Percentiles rank a stretch among this genome's conserved stretches.
These are phyloP conservation scores for Saturnispora hagleri DNA, from an alignment of 805 yeast species.

Conservation along the genomic window DNA sequence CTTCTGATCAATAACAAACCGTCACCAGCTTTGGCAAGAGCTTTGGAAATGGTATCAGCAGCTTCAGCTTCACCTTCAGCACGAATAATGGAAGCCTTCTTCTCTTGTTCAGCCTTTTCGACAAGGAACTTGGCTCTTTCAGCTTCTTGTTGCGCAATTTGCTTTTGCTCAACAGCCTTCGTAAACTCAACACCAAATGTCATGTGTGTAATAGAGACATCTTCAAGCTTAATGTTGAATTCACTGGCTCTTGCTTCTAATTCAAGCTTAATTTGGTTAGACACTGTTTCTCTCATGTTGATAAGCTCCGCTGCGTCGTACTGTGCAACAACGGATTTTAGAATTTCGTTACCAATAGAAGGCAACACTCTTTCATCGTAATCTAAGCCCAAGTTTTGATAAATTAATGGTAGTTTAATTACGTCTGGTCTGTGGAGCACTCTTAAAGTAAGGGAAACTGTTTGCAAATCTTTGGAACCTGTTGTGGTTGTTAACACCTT, in stretches of 20 bases:
- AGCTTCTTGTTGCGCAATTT: slow-evolving; percentile 98
- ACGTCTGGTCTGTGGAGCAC: slow-evolving; percentile 94
- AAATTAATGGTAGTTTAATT: slow-evolving; percentile 67
- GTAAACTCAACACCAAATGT: slow-evolving; percentile 96
- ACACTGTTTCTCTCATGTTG: slow-evolving; percentile 93
- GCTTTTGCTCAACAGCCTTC: slow-evolving; percentile 96
- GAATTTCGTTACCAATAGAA: slow-evolving; percentile 94
- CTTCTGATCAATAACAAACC: slow-evolving; percentile 89
- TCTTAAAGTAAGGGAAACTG: slow-evolving; percentile 85
- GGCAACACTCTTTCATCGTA: slow-evolving; percentile 97
- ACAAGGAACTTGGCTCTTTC: slow-evolving; percentile 91
- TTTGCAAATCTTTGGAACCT: slow-evolving; percentile 95
- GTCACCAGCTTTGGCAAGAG: slow-evolving; percentile 90
- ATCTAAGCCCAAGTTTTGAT: slow-evolving; percentile 86
- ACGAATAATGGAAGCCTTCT: slow-evolving; percentile 87
- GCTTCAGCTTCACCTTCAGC: slow-evolving; percentile 99
- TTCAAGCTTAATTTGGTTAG: slow-evolving; percentile 81
- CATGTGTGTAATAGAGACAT: slow-evolving; percentile 96
- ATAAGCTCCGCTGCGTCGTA: slow-evolving; percentile 97
- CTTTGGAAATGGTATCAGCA: slow-evolving; percentile 90
- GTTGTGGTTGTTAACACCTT: slow-evolving; percentile 89
- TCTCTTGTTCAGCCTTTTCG: slow-evolving; percentile 95
- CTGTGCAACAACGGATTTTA: slow-evolving; percentile 95
- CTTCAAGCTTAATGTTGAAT: slow-evolving; percentile 87
- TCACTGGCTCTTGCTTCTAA: slow-evolving; percentile 74